Conservation (phyloP, 2,329 filamentous ascomycete species). For the Neonectria neomacrospora region DNA sequence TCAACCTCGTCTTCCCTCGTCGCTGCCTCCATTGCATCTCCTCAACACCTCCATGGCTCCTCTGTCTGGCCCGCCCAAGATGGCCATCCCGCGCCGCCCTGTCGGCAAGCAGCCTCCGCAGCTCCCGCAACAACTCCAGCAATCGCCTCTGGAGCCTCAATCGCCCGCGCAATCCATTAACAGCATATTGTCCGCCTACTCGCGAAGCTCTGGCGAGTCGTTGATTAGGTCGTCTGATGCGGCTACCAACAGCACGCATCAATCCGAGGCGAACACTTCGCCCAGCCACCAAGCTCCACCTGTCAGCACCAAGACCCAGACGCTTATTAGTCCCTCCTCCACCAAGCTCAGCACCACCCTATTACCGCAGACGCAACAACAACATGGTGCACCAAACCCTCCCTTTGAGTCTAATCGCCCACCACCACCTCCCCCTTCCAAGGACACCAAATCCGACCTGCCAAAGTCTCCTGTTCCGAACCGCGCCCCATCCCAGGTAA, state of each 20-base stretch:
- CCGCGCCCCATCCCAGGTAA: constrained; percentile 29
- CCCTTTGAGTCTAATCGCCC: constrained; percentile 22
- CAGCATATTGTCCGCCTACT: constrained; percentile 67
- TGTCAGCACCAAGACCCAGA: constrained; percentile 36
- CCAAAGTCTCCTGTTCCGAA: constrained; percentile 36
- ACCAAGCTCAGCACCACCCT: constrained; percentile 22
- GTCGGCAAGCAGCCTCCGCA: constrained; percentile 37
- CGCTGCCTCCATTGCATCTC: constrained; percentile 41
- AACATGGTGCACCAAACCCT: constrained; percentile 36
- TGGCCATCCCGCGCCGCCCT: constrained; percentile 42
- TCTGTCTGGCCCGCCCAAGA: constrained; percentile 38
- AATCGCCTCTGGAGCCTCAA: constrained; percentile 37
- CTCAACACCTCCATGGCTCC: constrained; percentile 33
- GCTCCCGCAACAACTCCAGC: constrained; percentile 31
- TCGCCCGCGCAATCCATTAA: constrained; percentile 63
- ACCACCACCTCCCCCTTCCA: constrained; percentile 43
- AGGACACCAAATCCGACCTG: constrained; percentile 41
- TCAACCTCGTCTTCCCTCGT: constrained; percentile 35
- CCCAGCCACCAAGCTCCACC: constrained; percentile 41
- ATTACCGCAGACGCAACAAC: constrained; percentile 32
- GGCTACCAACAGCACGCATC: constrained; percentile 38
- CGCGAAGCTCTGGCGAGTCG: constrained; percentile 58
- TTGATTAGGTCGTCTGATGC: constrained; percentile 56
- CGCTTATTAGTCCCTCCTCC: constrained; percentile 32
- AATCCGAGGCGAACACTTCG: constrained; percentile 39